phyloP scores from a whole-genome alignment of 148 eudicot species.

The Chenopodium album region DNA sequence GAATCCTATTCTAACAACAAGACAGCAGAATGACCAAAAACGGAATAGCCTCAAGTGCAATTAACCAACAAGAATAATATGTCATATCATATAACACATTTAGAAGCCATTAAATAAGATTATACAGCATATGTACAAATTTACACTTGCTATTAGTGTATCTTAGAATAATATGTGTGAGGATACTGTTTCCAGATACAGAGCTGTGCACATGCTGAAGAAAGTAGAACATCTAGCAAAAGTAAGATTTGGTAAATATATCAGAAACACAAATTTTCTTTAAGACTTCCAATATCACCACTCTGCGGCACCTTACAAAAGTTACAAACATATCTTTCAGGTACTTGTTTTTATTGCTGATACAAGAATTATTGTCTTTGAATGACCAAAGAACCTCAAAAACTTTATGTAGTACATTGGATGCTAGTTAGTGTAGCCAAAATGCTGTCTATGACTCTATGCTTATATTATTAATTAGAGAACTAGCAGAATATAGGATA shows the following conservation, averaged over 20 bases:
- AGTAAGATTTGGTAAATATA: neutral
- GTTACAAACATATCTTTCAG: neutral
- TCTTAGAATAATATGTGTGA: neutral
- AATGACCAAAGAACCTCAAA: neutral
- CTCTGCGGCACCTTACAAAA: no score
- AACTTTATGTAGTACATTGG: neutral
- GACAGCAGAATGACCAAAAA: neutral
- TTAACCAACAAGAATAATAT: conserved; percentile 7
- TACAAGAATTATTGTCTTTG: neutral
- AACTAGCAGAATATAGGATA: neutral
- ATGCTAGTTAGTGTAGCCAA: neutral
- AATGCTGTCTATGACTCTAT: neutral
- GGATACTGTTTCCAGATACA: no score
- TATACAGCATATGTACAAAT: neutral
- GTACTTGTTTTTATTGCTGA: neutral
- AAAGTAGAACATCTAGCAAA: neutral
- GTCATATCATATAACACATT: neutral
- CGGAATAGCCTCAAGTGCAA: neutral
- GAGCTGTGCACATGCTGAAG: neutral
- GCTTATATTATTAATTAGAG: neutral
- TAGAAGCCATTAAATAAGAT: neutral
- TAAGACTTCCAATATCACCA: no score
- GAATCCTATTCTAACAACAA: neutral
- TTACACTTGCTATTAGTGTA: neutral
- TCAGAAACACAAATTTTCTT: neutral